A percentile compares a stretch with the other conserved stretches of the same genome.
Evolutionary conservation across 2,329 filamentous ascomycete genomes (phyloP).

Genomic region (Aspergillus texensis): DNA sequence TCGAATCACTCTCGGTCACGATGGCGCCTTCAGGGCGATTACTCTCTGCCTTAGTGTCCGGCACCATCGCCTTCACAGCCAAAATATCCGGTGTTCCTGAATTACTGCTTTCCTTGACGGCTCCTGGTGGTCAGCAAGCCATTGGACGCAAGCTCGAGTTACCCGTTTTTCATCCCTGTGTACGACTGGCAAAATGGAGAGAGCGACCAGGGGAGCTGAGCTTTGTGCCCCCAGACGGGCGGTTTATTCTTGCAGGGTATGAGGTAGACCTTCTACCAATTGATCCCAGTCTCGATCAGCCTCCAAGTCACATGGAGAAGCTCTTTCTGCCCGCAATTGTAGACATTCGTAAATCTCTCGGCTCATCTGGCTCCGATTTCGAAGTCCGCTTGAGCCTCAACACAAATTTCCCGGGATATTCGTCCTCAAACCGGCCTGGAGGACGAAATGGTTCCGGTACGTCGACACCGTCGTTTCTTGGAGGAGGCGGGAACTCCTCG

Average conservation of each 20-base stretch:
- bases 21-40: constrained; percentile 88
- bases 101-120: constrained; percentile 76
- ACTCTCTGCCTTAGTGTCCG: constrained; percentile 82
- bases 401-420: constrained; percentile 62
- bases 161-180: constrained; percentile 95
- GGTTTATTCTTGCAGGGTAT: constrained; percentile 91
- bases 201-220: constrained; percentile 89
- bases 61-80: constrained; percentile 90
- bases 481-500: constrained; percentile 58
- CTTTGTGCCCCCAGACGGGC: constrained; percentile 92
- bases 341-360: constrained; percentile 80
- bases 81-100: constrained; percentile 96
- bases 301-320: constrained; percentile 57
- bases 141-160: constrained; percentile 76
- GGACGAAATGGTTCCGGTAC: constrained; percentile 48
- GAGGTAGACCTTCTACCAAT: constrained; percentile 87
- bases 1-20: constrained; percentile 85
- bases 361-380: constrained; percentile 77
- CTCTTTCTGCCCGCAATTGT: constrained; percentile 81
- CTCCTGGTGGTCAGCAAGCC: constrained; percentile 78
- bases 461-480: constrained; percentile 52
- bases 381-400: constrained; percentile 78
- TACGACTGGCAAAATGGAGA: constrained; percentile 85
- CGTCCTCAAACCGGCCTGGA: constrained; percentile 44
- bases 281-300: constrained; percentile 59